A percentile compares a stretch with the other conserved stretches of the same genome.
These are phyloP conservation scores for Pichia sp. DNA, from an alignment of 1,139 yeast species.

Conservation along the genomic window DNA sequence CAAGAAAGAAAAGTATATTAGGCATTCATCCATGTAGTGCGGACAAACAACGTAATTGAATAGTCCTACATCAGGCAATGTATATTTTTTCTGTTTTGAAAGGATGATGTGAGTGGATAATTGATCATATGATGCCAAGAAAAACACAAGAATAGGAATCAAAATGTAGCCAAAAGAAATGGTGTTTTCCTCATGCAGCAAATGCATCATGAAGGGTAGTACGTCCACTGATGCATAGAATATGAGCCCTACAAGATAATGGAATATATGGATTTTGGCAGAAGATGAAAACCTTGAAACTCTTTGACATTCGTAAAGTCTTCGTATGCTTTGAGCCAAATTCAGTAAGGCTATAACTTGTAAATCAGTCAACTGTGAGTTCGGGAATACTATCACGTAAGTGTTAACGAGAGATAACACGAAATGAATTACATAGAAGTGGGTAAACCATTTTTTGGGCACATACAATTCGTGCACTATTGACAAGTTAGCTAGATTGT, in stretches of 20 bases:
- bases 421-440: slow-evolving; percentile 41
- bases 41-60: slow-evolving; percentile 62
- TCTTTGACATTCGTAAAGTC: slow-evolving; percentile 56
- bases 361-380: background rate
- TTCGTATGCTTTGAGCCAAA: slow-evolving; percentile 55
- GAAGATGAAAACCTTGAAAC: slow-evolving; percentile 45
- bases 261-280: slow-evolving; percentile 68
- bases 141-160: background rate
- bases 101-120: slow-evolving; percentile 54
- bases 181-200: background rate
- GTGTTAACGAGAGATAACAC: slow-evolving; percentile 7
- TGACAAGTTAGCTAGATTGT: no score
- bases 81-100: slow-evolving; percentile 60
- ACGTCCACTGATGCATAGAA: slow-evolving; percentile 50
- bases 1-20: slow-evolving; percentile 49
- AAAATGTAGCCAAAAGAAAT: background rate
- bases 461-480: slow-evolving; percentile 32
- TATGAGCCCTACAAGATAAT: slow-evolving; percentile 67
- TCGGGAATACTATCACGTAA: background rate
- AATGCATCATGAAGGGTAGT: slow-evolving; percentile 25
- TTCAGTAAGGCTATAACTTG: slow-evolving; percentile 33
- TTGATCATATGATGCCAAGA: slow-evolving; percentile 48
- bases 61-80: slow-evolving; percentile 52
- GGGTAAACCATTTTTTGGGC: slow-evolving; percentile 47
- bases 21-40: slow-evolving; percentile 74